These are phyloP conservation scores for Neurospora cerealis DNA, from an alignment of 495 filamentous ascomycete species.

Conservation along the genomic window DNA sequence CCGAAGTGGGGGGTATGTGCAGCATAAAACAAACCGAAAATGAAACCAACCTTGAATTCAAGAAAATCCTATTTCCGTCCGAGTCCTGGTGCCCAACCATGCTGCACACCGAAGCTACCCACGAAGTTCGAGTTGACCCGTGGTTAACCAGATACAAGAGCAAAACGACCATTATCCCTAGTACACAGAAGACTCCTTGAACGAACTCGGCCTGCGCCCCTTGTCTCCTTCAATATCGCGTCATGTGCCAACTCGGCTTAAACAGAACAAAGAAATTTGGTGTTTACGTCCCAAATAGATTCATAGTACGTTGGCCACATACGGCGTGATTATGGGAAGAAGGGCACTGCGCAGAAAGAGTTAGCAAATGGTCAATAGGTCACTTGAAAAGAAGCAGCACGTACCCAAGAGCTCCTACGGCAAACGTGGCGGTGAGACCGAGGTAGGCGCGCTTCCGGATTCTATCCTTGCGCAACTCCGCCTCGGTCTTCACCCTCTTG, in stretches of 20 bases:
- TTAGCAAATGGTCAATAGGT: neutral
- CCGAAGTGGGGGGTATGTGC: slow-evolving; percentile 15
- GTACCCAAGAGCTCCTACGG: slow-evolving; percentile 60
- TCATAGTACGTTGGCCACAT: slow-evolving; percentile 40
- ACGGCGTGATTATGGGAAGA: slow-evolving; percentile 45
- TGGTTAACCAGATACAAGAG: neutral
- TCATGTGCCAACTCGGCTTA: neutral
- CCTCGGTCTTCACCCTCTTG: slow-evolving; percentile 68
- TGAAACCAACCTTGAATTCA: slow-evolving; percentile 1
- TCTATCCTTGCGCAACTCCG: slow-evolving; percentile 70
- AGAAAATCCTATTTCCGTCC: neutral
- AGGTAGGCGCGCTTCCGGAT: slow-evolving; percentile 74
- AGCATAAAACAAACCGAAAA: slow-evolving; percentile 10
- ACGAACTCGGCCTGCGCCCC: neutral
- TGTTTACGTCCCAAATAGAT: neutral
- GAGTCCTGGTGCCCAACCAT: neutral
- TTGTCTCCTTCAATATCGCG: neutral
- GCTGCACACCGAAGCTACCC: neutral
- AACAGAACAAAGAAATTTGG: neutral
- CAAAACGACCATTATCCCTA: neutral
- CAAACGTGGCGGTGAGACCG: slow-evolving; percentile 74
- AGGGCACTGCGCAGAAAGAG: slow-evolving; percentile 14
- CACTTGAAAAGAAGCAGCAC: slow-evolving; percentile 24
- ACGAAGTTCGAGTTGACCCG: neutral
- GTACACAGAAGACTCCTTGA: neutral